Evolutionary conservation across 2,329 filamentous ascomycete species (phyloP).

Genomic region (Diaporthe citriasiana): DNA sequence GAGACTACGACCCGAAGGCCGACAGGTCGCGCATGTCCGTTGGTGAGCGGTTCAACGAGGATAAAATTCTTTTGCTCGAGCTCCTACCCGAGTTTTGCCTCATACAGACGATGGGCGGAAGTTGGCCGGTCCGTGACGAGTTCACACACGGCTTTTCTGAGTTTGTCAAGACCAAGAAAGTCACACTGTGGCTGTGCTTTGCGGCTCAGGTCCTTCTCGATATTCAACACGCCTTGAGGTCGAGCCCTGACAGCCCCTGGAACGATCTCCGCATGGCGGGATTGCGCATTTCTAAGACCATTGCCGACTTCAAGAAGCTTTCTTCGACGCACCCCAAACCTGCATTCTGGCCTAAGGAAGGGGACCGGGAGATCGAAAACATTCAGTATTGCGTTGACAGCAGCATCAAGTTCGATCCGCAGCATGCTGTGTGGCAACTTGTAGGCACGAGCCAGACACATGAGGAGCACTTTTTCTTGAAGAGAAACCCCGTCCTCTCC

Average conservation of each 20-base stretch:
- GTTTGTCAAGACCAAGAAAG: background rate
- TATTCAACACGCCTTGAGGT: background rate
- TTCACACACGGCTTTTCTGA: slow-evolving; percentile 2
- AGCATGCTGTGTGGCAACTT: background rate
- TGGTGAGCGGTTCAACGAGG: background rate
- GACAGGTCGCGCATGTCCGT: slow-evolving; percentile 17
- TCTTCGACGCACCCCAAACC: slow-evolving; percentile 15
- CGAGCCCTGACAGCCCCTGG: background rate
- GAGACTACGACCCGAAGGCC: background rate
- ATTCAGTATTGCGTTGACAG: background rate
- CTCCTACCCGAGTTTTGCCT: slow-evolving; percentile 11
- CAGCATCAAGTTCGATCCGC: background rate
- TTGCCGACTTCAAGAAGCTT: slow-evolving; percentile 10
- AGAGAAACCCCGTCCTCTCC: background rate
- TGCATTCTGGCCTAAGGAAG: slow-evolving; percentile 20
- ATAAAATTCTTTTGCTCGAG: background rate
- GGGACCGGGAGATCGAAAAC: background rate
- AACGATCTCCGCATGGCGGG: slow-evolving; percentile 18
- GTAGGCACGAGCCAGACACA: background rate
- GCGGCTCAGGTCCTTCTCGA: slow-evolving; percentile 7
- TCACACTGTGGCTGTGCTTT: background rate
- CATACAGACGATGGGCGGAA: background rate
- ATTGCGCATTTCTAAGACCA: slow-evolving; percentile 5
- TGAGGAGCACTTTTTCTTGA: background rate
- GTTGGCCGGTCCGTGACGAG: slow-evolving; percentile 1